These are phyloP conservation scores for Stipa capillata DNA, from an alignment of 176 grass and related monocot species.

Conservation along the genomic window DNA sequence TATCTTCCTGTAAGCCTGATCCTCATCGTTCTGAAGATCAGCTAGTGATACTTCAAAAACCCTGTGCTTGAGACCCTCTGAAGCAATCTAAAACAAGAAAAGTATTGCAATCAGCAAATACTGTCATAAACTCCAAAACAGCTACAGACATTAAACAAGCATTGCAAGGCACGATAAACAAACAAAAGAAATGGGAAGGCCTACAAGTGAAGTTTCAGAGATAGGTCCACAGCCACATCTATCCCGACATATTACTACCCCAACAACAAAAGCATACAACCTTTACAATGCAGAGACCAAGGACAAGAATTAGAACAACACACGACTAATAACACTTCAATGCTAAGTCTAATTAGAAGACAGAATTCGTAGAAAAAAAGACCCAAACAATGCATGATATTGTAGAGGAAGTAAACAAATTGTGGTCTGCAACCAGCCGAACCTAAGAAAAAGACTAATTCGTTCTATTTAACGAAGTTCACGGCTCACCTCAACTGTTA, in stretches of 20 bases:
- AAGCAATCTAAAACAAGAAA: constrained; percentile 60
- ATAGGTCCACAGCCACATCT: not conserved
- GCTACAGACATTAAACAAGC: not conserved
- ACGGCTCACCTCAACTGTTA: not conserved
- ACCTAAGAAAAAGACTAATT: not conserved
- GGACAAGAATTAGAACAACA: not conserved
- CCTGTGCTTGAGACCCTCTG: constrained; percentile 80
- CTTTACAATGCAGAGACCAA: not conserved
- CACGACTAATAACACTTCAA: not conserved
- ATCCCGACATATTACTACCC: not conserved
- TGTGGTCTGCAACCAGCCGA: not conserved
- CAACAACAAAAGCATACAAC: not conserved
- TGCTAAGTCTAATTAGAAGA: not conserved
- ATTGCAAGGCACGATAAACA: not conserved
- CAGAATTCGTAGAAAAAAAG: not conserved
- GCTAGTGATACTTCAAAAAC: constrained; percentile 84
- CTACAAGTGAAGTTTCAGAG: not conserved
- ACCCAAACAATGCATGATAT: not conserved
- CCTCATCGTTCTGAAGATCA: constrained; percentile 78
- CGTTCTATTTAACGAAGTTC: not conserved
- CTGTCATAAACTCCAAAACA: not conserved
- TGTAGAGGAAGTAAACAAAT: not conserved
- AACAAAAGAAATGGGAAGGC: not conserved
- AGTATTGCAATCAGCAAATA: not conserved
- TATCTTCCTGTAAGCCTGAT: constrained; percentile 88